Evolutionary conservation across 805 yeast genomes (phyloP).

Genomic region (Metschnikowia kunwiensis): DNA sequence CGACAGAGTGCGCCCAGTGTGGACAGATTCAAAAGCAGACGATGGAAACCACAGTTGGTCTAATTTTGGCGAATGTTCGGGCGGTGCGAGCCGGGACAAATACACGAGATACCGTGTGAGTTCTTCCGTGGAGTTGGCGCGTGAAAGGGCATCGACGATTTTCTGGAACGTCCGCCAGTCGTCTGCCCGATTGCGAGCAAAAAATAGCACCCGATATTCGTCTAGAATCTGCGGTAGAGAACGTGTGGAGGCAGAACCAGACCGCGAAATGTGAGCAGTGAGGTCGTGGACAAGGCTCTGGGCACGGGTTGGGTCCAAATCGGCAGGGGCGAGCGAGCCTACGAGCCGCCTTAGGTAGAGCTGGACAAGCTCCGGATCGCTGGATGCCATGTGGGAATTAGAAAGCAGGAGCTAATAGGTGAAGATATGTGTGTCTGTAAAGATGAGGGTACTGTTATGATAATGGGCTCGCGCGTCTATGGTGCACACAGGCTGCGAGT

Average conservation of each 20-base stretch:
- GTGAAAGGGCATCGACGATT: slow-evolving; percentile 29
- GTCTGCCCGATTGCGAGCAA: slow-evolving; percentile 23
- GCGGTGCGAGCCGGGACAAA: slow-evolving; percentile 19
- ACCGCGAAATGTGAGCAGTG: slow-evolving; percentile 11
- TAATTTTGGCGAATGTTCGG: too few relatives aligned
- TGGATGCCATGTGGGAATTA: slow-evolving; percentile 12
- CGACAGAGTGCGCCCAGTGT: background rate
- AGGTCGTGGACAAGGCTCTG: slow-evolving; percentile 33
- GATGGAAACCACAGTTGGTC: too few relatives aligned
- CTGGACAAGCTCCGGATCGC: slow-evolving; percentile 31
- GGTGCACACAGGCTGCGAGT: too few relatives aligned
- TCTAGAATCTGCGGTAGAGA: slow-evolving; percentile 21
- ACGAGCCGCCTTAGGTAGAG: slow-evolving; percentile 35
- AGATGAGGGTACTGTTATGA: too few relatives aligned
- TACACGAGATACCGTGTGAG: slow-evolving; percentile 35
- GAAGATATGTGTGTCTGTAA: background rate
- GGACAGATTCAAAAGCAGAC: too few relatives aligned
- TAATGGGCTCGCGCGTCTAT: too few relatives aligned
- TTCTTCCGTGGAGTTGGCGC: slow-evolving; percentile 28
- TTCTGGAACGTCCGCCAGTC: slow-evolving; percentile 37
- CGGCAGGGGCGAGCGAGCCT: slow-evolving; percentile 34
- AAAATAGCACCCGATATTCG: slow-evolving; percentile 24
- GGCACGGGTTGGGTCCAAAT: slow-evolving; percentile 34
- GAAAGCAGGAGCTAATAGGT: too few relatives aligned
- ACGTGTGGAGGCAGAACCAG: slow-evolving; percentile 11